These are phyloP conservation scores for Penicillium verhagenii DNA, from an alignment of 495 filamentous ascomycete species.

Conservation along the genomic window DNA sequence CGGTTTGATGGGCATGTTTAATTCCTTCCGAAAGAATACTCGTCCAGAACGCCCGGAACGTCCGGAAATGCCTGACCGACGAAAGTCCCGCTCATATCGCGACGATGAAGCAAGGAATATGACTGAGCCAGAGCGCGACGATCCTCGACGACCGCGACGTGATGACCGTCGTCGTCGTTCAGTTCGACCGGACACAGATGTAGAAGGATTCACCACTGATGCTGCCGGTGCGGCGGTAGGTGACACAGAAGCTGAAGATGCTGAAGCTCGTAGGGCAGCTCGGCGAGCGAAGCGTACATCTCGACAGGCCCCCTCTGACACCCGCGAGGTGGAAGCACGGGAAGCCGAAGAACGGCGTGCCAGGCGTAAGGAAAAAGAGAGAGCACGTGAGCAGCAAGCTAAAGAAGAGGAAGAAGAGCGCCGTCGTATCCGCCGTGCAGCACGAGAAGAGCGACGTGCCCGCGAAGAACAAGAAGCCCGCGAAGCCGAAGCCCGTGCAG, in stretches of 20 bases:
- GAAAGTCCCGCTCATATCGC: conserved; percentile 40
- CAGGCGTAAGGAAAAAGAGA: conserved; percentile 41
- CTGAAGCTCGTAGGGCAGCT: conserved; percentile 52
- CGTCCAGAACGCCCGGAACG: conserved; percentile 2
- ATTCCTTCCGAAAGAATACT: conserved; percentile 39
- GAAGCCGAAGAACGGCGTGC: conserved; percentile 48
- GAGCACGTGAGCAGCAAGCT: conserved; percentile 36
- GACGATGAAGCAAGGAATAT: conserved; percentile 36
- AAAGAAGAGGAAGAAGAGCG: conserved; percentile 52
- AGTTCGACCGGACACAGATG: conserved; percentile 42
- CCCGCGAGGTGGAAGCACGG: conserved; percentile 36
- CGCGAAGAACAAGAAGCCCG: conserved; percentile 49
- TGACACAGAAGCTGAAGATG: conserved; percentile 51
- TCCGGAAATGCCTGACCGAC: conserved; percentile 38
- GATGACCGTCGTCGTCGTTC: conserved; percentile 44
- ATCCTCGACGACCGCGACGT: conserved; percentile 38
- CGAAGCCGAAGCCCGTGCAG: no score
- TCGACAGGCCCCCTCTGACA: conserved; percentile 36
- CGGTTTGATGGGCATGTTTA: conserved; percentile 50
- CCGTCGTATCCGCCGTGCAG: conserved; percentile 41
- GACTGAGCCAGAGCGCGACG: conserved; percentile 45
- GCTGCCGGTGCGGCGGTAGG: conserved; percentile 26
- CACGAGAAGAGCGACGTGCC: conserved; percentile 48
- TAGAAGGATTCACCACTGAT: conserved; percentile 46
- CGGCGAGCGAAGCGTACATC: conserved; percentile 39